Conservation (phyloP, 2,329 filamentous ascomycete species). For the Leptographium procerum region DNA sequence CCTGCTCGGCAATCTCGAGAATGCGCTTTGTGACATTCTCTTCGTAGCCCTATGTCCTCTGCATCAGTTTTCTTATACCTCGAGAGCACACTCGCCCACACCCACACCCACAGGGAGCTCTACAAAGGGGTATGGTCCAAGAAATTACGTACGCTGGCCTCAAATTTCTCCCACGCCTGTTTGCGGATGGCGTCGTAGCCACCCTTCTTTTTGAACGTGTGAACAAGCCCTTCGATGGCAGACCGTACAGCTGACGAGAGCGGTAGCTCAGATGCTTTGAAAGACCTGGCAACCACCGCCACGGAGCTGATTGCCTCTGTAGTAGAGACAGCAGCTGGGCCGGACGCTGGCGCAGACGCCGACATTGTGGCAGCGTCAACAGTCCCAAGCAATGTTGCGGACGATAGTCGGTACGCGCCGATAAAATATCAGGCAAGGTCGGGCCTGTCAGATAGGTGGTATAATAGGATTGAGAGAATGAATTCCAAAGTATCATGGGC, state of each 20-base stretch:
- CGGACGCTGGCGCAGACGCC: neutral
- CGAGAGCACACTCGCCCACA: too few species aligned
- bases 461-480: neutral
- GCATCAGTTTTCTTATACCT: neutral
- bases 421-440: neutral
- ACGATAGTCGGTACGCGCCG: neutral
- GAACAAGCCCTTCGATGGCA: conserved; percentile 64
- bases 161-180: conserved; percentile 64
- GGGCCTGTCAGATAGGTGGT: neutral
- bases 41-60: conserved; percentile 50
- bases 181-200: conserved; percentile 71
- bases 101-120: too few species aligned
- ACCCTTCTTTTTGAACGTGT: conserved; percentile 77
- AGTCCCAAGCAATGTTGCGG: neutral
- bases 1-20: conserved; percentile 57
- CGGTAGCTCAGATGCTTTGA: conserved; percentile 66
- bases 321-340: neutral
- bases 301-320: neutral
- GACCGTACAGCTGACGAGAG: conserved; percentile 60
- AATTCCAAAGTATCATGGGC: neutral
- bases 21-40: conserved; percentile 54
- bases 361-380: neutral
- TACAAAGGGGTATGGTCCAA: too few species aligned
- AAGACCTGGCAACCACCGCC: conserved; percentile 14
- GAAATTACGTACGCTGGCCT: conserved; percentile 48